Percentiles rank a stretch among this genome's conserved stretches.
phyloP scores from a whole-genome alignment of 352 stramenopile species.

The Elongisporangium undulatum region DNA sequence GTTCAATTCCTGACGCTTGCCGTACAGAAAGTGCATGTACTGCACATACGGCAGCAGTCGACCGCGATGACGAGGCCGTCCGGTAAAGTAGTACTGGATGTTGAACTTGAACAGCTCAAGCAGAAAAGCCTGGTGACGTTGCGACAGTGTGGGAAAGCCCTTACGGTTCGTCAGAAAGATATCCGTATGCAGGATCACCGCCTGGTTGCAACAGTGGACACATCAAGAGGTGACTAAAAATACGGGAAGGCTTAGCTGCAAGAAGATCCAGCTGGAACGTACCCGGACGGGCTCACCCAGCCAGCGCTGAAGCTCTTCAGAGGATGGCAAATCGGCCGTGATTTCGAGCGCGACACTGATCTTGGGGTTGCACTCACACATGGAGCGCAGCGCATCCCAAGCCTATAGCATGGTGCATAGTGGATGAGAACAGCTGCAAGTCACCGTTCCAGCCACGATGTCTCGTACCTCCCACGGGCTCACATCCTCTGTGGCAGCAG shows the following conservation, averaged over 20 bases:
- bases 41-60: constrained; percentile 87
- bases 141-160: constrained; percentile 94
- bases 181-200: constrained; percentile 84
- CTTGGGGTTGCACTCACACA: constrained; percentile 83
- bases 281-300: constrained; percentile 81
- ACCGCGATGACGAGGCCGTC: constrained; percentile 61
- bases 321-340: constrained; percentile 67
- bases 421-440: not conserved
- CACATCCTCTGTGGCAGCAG: constrained; percentile 11
- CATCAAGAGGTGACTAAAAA: not conserved
- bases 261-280: not conserved
- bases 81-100: constrained; percentile 85
- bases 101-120: constrained; percentile 72
- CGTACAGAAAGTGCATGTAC: constrained; percentile 94
- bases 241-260: not conserved
- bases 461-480: constrained; percentile 39
- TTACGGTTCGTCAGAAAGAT: constrained; percentile 96
- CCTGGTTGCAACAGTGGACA: constrained; percentile 15
- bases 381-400: constrained; percentile 79
- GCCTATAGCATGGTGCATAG: constrained; percentile 11
- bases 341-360: constrained; percentile 84
- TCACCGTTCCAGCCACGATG: not conserved
- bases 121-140: constrained; percentile 87
- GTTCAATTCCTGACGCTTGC: constrained; percentile 47
- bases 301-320: constrained; percentile 77